Conservation (phyloP, 176 grass and related monocot species). For the Elymus sibiricus region DNA sequence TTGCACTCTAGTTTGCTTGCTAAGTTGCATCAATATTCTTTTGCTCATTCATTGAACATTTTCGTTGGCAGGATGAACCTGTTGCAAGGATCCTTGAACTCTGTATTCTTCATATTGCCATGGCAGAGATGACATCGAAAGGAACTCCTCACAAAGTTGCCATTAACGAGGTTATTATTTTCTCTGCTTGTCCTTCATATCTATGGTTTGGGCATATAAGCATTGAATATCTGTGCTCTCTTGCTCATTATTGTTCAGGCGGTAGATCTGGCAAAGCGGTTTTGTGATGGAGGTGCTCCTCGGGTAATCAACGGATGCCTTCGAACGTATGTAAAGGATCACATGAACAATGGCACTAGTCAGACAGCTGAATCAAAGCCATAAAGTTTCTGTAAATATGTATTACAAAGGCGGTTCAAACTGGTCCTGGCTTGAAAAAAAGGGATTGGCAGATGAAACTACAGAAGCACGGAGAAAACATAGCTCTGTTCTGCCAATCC, state of each 20-base stretch:
- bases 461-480: not conserved
- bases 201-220: not conserved
- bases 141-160: conserved; percentile 88
- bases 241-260: conserved; percentile 45
- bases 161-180: conserved; percentile 74
- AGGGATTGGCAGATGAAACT: not conserved
- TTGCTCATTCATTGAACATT: conserved; percentile 1
- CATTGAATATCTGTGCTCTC: not conserved
- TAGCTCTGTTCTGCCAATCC: too few relatives aligned
- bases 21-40: not conserved
- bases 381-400: conserved; percentile 21
- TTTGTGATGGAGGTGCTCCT: conserved; percentile 84
- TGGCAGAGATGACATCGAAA: conserved; percentile 90
- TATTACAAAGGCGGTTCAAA: not conserved
- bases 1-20: not conserved
- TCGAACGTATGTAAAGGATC: conserved; percentile 73
- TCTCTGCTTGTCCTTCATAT: not conserved
- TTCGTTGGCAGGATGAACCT: conserved; percentile 59
- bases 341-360: conserved; percentile 4
- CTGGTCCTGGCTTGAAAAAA: not conserved
- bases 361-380: conserved; percentile 33
- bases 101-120: conserved; percentile 95
- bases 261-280: conserved; percentile 92
- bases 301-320: conserved; percentile 95
- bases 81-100: conserved; percentile 88